phyloP scores from a whole-genome alignment of 179 eudicot species.

The Heliamphora pulchella region DNA sequence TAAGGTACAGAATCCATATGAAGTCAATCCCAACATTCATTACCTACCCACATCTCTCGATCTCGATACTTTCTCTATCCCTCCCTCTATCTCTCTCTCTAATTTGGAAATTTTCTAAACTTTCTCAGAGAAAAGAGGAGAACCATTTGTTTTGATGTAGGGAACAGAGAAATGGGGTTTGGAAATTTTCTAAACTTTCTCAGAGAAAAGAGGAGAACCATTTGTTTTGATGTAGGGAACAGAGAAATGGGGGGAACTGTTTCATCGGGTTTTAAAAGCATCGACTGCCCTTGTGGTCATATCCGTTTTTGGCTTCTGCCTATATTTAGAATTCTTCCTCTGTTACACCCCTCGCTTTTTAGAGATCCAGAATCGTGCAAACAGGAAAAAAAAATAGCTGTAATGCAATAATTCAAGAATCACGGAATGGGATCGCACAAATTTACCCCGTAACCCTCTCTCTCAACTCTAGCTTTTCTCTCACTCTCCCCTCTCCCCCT shows the following conservation, averaged over 20 bases:
- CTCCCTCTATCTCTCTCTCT: neutral
- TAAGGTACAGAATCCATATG: neutral
- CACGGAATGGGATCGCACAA: too few relatives aligned
- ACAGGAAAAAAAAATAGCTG: neutral
- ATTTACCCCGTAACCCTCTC: too few relatives aligned
- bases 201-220: conserved; percentile 1
- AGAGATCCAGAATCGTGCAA: too few relatives aligned
- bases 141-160: neutral
- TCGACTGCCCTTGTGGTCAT: neutral
- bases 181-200: neutral
- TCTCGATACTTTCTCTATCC: neutral
- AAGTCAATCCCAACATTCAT: neutral
- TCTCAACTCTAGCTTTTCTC: too few relatives aligned
- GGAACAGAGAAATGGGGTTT: neutral
- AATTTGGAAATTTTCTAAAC: neutral
- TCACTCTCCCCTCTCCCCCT: too few relatives aligned
- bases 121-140: neutral
- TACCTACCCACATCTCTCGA: conserved; percentile 4
- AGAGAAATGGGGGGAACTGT: neutral
- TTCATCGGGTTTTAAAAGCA: neutral
- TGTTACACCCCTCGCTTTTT: neutral
- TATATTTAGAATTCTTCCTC: neutral
- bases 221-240: neutral
- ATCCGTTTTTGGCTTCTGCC: neutral
- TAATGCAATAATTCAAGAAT: too few relatives aligned